phyloP scores from a whole-genome alignment of 2,329 filamentous ascomycete genomes.

The Pseudogymnoascus sp. region DNA sequence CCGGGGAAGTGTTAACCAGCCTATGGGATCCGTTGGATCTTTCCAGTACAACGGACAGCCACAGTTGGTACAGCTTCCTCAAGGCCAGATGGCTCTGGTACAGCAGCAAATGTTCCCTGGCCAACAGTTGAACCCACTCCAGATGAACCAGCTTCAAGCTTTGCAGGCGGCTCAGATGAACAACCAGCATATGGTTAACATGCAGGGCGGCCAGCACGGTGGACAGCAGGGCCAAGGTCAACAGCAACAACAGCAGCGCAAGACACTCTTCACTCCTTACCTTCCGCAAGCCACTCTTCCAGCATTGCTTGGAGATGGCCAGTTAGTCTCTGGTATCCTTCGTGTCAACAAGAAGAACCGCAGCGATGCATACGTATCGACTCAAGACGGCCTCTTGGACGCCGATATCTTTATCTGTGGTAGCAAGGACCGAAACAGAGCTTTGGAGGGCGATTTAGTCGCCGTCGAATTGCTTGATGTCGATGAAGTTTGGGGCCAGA shows the following conservation, averaged over 20 bases:
- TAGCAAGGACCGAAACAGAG: constrained; percentile 96
- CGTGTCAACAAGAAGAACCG: constrained; percentile 99
- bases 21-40: constrained; percentile 70
- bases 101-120: constrained; percentile 67
- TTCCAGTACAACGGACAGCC: constrained; percentile 88
- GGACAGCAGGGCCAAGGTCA: constrained; percentile 57
- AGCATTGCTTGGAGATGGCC: constrained; percentile 80
- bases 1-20: constrained; percentile 78
- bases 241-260: constrained; percentile 83
- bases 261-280: constrained; percentile 97
- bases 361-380: constrained; percentile 95
- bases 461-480: constrained; percentile 94
- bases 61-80: constrained; percentile 75
- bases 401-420: constrained; percentile 99
- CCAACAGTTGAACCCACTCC: constrained; percentile 81
- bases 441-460: constrained; percentile 89
- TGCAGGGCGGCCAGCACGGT: constrained; percentile 64
- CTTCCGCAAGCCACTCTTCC: constrained; percentile 89
- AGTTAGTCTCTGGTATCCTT: constrained; percentile 91
- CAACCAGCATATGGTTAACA: constrained; percentile 62
- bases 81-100: constrained; percentile 75
- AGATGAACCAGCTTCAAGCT: constrained; percentile 83
- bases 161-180: constrained; percentile 82
- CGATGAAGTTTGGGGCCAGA: constrained; percentile 97
- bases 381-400: constrained; percentile 75